A percentile compares a stretch with the other conserved stretches of the same genome.
These are phyloP conservation scores for Diaporthe vaccinii DNA, from an alignment of 2,329 filamentous ascomycete genomes.

Conservation along the genomic window DNA sequence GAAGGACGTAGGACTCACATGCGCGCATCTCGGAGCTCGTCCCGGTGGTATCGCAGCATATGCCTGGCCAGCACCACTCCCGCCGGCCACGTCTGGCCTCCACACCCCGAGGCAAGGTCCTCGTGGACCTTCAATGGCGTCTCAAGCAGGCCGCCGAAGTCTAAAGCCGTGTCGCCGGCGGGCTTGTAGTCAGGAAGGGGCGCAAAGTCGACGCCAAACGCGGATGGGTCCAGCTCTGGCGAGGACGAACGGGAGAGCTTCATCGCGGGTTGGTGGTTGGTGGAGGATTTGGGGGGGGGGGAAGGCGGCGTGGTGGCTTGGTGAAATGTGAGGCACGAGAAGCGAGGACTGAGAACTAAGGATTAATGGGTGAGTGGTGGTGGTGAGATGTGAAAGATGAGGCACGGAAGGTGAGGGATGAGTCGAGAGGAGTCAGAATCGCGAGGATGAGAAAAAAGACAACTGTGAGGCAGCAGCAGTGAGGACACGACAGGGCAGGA, in stretches of 20 bases:
- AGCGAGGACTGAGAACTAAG: not conserved
- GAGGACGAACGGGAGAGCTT: constrained; percentile 30
- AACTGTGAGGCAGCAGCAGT: not conserved
- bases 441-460: not conserved
- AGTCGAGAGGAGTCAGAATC: not conserved
- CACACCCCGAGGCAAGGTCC: constrained; percentile 89
- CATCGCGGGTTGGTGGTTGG: not conserved
- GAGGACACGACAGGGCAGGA: not conserved
- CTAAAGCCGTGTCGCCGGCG: constrained; percentile 64
- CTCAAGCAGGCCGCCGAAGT: constrained; percentile 81
- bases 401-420: not conserved
- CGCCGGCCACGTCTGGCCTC: constrained; percentile 94
- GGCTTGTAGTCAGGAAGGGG: constrained; percentile 72
- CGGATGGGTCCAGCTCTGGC: constrained; percentile 61
- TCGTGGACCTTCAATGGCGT: constrained; percentile 83
- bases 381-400: not conserved
- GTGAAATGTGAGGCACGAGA: not conserved
- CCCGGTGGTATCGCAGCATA: constrained; percentile 79
- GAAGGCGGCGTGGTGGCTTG: too few relatives aligned
- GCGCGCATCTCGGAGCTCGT: constrained; percentile 73
- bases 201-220: constrained; percentile 67
- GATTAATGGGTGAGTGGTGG: not conserved
- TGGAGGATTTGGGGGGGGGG: too few relatives aligned
- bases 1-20: constrained; percentile 71
- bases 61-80: constrained; percentile 91